Percentiles rank a stretch among this genome's conserved stretches.
These are phyloP conservation scores for Borealophlyctis nickersoniae DNA, from an alignment of 192 early-diverging fungal species.

Conservation along the genomic window DNA sequence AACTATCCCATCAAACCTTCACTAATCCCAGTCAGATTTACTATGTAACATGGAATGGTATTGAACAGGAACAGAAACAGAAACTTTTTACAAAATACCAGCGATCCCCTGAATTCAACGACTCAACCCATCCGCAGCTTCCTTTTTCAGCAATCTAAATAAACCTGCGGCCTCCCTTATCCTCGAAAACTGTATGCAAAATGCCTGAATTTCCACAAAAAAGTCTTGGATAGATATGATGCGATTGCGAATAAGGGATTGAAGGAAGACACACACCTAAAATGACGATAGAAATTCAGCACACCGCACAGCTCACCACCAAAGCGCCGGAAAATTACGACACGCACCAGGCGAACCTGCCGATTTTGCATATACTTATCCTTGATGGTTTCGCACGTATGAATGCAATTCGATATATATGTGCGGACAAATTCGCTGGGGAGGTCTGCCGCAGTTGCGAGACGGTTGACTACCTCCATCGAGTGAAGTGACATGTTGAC, in stretches of 20 bases:
- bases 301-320: conserved; percentile 4
- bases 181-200: conserved; percentile 40
- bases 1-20: too few relatives aligned
- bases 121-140: neutral
- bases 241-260: conserved; percentile 26
- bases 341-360: conserved; percentile 33
- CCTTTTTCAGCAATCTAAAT: conserved; percentile 34
- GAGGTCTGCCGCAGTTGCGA: conserved; percentile 15
- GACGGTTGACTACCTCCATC: conserved; percentile 38
- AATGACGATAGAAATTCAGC: neutral
- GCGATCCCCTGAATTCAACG: neutral
- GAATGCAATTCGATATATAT: conserved; percentile 27
- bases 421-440: conserved; percentile 22
- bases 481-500: conserved; percentile 29
- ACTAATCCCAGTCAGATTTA: too few relatives aligned
- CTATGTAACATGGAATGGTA: too few relatives aligned
- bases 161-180: conserved; percentile 36
- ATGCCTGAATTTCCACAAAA: conserved; percentile 38
- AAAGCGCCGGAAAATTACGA: neutral
- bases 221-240: conserved; percentile 20
- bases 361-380: conserved; percentile 33
- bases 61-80: too few relatives aligned
- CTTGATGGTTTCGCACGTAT: conserved; percentile 19
- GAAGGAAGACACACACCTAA: conserved; percentile 42
- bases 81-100: too few relatives aligned